Conservation (phyloP, 2,329 filamentous ascomycete species). For the Colletotrichum echinochloae region DNA sequence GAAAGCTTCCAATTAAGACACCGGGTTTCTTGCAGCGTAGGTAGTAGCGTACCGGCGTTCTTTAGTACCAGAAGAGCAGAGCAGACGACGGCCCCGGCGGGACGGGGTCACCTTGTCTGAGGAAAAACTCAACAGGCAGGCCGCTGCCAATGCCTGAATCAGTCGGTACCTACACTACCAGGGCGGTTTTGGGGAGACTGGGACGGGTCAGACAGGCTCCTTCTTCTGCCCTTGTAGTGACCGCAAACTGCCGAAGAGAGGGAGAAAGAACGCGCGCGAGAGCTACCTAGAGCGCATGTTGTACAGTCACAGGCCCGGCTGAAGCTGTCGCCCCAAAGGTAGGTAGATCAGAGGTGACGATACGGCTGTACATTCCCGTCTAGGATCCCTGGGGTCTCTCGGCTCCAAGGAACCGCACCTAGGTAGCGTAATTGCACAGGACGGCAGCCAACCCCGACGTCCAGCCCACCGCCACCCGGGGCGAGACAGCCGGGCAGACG, state of each 20-base stretch:
- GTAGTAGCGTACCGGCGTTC: not conserved
- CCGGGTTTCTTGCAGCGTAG: conserved; percentile 24
- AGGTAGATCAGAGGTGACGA: not conserved
- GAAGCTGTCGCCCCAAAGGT: conserved; percentile 13
- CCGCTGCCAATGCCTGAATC: conserved; percentile 33
- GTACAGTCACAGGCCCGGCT: not conserved
- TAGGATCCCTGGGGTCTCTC: not conserved
- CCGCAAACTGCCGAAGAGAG: conserved; percentile 9
- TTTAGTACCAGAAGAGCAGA: conserved; percentile 3
- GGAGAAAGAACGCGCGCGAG: not conserved
- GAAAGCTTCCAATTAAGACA: conserved; percentile 42
- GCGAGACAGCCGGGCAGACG: conserved; percentile 12
- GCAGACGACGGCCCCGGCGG: conserved; percentile 40
- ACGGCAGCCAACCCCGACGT: not conserved
- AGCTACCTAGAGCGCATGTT: conserved; percentile 1
- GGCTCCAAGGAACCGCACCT: not conserved
- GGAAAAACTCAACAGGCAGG: conserved; percentile 25
- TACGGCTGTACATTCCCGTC: conserved; percentile 24
- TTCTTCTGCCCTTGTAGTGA: conserved; percentile 26
- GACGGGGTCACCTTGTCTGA: conserved; percentile 43
- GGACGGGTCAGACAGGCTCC: conserved; percentile 31
- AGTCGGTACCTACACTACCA: conserved; percentile 18
- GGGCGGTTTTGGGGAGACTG: conserved; percentile 28
- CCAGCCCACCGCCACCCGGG: not conserved
- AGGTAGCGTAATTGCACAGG: conserved; percentile 3